Conservation (phyloP, 1,139 yeast genomes). For the Zhuliangozyma parablackwelliae region DNA sequence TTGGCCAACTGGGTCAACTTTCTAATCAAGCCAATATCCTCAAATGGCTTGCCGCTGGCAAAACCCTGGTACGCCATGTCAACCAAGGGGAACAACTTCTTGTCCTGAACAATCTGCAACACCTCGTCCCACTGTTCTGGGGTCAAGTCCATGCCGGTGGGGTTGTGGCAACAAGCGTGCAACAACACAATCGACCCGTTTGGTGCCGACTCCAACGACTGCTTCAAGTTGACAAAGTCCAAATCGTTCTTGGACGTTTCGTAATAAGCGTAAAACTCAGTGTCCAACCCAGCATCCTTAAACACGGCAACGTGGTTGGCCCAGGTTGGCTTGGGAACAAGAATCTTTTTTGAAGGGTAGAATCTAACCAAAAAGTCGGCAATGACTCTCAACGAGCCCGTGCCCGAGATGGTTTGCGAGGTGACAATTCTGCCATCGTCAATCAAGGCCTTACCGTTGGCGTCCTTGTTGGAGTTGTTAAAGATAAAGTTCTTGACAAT, state of each 20-base stretch:
- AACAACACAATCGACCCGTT: conserved; percentile 65
- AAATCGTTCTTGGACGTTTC: conserved; percentile 50
- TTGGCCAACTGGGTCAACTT: conserved; percentile 47
- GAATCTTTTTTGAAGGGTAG: conserved; percentile 40
- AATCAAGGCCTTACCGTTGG: conserved; percentile 45
- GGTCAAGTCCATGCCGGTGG: conserved; percentile 94
- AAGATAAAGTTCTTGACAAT: conserved; percentile 48
- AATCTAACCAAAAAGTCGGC: conserved; percentile 51
- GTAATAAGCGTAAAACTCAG: conserved; percentile 48
- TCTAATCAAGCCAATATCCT: conserved; percentile 48
- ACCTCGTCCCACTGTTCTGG: conserved; percentile 79
- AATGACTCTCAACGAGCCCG: conserved; percentile 55
- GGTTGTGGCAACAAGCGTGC: conserved; percentile 97
- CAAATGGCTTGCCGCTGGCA: conserved; percentile 67
- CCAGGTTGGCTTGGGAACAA: conserved; percentile 71
- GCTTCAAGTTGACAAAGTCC: conserved; percentile 48
- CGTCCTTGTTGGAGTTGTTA: conserved; percentile 46
- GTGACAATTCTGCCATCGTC: conserved; percentile 48
- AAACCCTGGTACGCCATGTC: conserved; percentile 98
- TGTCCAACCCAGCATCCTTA: conserved; percentile 43
- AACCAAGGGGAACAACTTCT: conserved; percentile 76
- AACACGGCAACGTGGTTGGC: conserved; percentile 66
- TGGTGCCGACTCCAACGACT: conserved; percentile 36
- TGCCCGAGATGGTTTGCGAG: conserved; percentile 57
- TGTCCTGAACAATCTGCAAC: conserved; percentile 48